These are phyloP conservation scores for Fusarium aywerte DNA, from an alignment of 2,329 filamentous ascomycete genomes.

Conservation along the genomic window DNA sequence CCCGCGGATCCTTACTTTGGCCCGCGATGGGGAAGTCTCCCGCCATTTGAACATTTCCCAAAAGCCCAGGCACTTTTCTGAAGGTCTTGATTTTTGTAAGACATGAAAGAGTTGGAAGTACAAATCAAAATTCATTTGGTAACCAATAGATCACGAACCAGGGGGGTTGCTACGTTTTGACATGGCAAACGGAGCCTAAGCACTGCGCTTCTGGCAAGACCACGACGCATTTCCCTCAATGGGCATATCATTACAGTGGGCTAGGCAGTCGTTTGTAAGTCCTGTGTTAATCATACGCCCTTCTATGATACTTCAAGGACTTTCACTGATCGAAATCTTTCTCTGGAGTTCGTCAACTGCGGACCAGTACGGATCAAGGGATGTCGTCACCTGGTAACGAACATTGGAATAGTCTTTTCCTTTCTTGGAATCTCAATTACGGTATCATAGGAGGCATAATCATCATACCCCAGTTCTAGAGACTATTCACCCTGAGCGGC, in stretches of 20 bases:
- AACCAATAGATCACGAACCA: slow-evolving; percentile 38
- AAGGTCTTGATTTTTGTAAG: slow-evolving; percentile 25
- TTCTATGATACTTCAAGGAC: background rate
- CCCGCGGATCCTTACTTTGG: slow-evolving; percentile 35
- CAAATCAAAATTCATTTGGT: slow-evolving; percentile 37
- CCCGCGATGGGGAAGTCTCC: slow-evolving; percentile 22
- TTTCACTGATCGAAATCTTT: background rate
- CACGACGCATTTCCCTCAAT: background rate
- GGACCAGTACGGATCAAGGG: background rate
- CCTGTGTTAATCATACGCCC: background rate
- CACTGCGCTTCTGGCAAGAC: background rate
- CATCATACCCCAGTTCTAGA: slow-evolving; percentile 1
- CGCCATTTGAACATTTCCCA: background rate
- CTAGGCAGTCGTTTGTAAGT: background rate
- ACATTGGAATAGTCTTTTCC: background rate
- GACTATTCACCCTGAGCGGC: slow-evolving; percentile 13
- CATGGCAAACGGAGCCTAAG: slow-evolving; percentile 10
- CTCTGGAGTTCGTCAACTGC: background rate
- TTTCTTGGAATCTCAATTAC: background rate
- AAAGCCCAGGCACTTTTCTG: background rate
- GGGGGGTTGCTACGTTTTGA: background rate
- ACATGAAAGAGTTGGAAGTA: slow-evolving; percentile 30
- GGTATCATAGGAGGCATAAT: background rate
- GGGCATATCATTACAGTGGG: background rate
- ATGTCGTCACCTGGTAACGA: background rate